phyloP scores from a whole-genome alignment of 345 rosid genomes.

The Rhizophora apiculata region DNA sequence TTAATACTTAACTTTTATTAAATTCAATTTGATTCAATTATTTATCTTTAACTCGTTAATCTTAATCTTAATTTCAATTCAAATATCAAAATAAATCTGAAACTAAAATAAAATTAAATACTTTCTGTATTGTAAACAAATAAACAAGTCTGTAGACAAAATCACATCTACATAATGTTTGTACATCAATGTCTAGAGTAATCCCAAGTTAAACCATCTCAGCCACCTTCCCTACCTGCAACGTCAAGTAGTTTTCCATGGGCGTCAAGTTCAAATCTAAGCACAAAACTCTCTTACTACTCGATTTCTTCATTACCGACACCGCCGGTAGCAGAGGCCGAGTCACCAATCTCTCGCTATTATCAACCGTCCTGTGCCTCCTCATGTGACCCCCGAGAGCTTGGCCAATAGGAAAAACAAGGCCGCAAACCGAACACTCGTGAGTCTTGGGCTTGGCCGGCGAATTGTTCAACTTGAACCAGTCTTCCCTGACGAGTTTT shows the following conservation, averaged over 20 bases:
- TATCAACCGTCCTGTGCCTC: constrained; percentile 48
- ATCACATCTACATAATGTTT: not conserved
- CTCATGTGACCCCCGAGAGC: constrained; percentile 98
- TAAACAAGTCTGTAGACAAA: constrained; percentile 3
- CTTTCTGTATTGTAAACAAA: not conserved
- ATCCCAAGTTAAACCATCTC: constrained; percentile 22
- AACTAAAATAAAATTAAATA: not conserved
- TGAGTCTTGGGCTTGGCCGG: constrained; percentile 48
- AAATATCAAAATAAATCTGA: too few relatives aligned
- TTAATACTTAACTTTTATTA: too few relatives aligned
- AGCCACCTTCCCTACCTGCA: constrained; percentile 47
- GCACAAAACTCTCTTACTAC: constrained; percentile 44
- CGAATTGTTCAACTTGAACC: too few relatives aligned
- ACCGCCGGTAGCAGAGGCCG: constrained; percentile 27
- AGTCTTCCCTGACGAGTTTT: constrained; percentile 9
- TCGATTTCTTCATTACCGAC: constrained; percentile 61
- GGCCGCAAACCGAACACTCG: constrained; percentile 85
- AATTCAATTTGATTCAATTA: too few relatives aligned
- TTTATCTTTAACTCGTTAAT: too few relatives aligned
- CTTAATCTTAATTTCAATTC: too few relatives aligned
- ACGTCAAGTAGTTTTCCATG: constrained; percentile 49
- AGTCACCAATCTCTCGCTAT: constrained; percentile 17
- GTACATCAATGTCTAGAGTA: constrained; percentile 5
- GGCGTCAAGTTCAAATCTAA: constrained; percentile 74
- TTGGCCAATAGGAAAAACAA: constrained; percentile 74